Evolutionary conservation across 371 early-diverging fungal species (phyloP).

Genomic region (Apophysomyces sp.): DNA sequence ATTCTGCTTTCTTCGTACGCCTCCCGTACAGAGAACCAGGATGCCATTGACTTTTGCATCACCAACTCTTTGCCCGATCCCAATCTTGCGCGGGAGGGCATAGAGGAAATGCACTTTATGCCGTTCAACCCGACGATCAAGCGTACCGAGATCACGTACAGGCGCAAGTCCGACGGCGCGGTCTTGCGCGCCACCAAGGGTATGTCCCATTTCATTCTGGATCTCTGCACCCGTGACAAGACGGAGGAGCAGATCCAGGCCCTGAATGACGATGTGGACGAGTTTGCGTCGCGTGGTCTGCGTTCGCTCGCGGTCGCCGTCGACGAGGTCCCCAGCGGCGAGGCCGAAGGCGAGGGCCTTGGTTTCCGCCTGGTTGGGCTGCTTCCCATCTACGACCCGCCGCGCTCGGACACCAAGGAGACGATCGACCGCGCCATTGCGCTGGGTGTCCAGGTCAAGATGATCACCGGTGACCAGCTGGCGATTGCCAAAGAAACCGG

Average conservation of each 20-base stretch:
- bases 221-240: slow-evolving; percentile 70
- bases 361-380: slow-evolving; percentile 63
- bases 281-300: slow-evolving; percentile 79
- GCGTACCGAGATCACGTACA: slow-evolving; percentile 82
- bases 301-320: slow-evolving; percentile 79
- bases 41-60: slow-evolving; percentile 76
- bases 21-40: slow-evolving; percentile 68
- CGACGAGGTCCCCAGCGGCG: slow-evolving; percentile 55
- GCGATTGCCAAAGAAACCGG: slow-evolving; percentile 90
- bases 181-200: slow-evolving; percentile 71
- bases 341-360: slow-evolving; percentile 38
- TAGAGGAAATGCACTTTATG: slow-evolving; percentile 68
- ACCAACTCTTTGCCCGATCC: slow-evolving; percentile 62
- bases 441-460: slow-evolving; percentile 90
- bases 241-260: slow-evolving; percentile 50
- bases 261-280: slow-evolving; percentile 66
- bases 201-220: slow-evolving; percentile 71
- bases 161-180: slow-evolving; percentile 55
- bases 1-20: slow-evolving; percentile 66
- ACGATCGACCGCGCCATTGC: slow-evolving; percentile 82
- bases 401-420: slow-evolving; percentile 77
- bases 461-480: slow-evolving; percentile 95
- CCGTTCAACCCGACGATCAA: slow-evolving; percentile 89
- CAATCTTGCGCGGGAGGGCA: slow-evolving; percentile 60
- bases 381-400: slow-evolving; percentile 87